These are phyloP conservation scores for Microdochium paspali DNA, from an alignment of 2,329 filamentous ascomycete genomes.

Conservation along the genomic window DNA sequence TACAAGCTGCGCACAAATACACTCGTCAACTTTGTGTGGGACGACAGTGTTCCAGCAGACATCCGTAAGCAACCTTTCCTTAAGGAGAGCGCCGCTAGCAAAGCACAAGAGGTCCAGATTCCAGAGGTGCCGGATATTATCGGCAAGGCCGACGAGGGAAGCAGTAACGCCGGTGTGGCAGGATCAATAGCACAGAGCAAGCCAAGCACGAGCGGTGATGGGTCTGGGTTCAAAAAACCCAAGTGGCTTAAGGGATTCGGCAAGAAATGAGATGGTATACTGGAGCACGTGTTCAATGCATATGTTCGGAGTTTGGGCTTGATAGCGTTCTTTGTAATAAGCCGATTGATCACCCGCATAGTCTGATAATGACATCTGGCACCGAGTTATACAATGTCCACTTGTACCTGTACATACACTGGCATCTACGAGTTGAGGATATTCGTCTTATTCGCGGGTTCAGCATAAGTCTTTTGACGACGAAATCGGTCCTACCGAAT, in stretches of 20 bases:
- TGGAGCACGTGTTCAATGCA: conserved; percentile 1
- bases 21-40: conserved; percentile 49
- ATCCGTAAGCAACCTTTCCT: conserved; percentile 29
- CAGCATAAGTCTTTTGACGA: too few relatives aligned
- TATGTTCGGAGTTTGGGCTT: conserved; percentile 2
- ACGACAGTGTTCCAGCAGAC: conserved; percentile 13
- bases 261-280: conserved; percentile 49
- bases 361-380: too few relatives aligned
- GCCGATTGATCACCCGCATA: too few relatives aligned
- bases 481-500: too few relatives aligned
- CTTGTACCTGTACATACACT: too few relatives aligned
- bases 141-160: conserved; percentile 16
- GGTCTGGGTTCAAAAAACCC: conserved; percentile 34
- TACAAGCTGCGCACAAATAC: conserved; percentile 63
- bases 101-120: conserved; percentile 49
- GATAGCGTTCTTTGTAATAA: conserved; percentile 7
- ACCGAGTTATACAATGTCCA: too few relatives aligned
- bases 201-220: conserved; percentile 11
- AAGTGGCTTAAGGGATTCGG: conserved; percentile 66
- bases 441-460: too few relatives aligned
- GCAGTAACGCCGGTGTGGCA: conserved; percentile 1
- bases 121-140: conserved; percentile 32
- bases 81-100: conserved; percentile 34
- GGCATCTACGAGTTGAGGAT: too few relatives aligned
- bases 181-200: conserved; percentile 4